These are phyloP conservation scores for Hypoxylon fuscum DNA, from an alignment of 495 filamentous ascomycete genomes.

Conservation along the genomic window DNA sequence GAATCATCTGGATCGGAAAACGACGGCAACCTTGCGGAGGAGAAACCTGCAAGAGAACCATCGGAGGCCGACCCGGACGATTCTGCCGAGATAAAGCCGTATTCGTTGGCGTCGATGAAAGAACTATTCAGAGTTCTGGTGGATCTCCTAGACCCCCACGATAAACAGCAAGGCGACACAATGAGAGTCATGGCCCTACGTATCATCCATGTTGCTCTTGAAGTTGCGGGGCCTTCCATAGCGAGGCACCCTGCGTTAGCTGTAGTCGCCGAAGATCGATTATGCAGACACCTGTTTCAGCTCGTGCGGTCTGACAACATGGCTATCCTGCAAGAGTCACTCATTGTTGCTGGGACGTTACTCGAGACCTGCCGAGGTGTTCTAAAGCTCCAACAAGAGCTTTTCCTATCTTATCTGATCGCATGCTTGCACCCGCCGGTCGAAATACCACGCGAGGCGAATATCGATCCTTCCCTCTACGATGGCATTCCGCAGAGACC, in stretches of 20 bases:
- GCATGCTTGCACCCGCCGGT: constrained; percentile 92
- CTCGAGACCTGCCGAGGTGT: constrained; percentile 91
- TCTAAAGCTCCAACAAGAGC: constrained; percentile 94
- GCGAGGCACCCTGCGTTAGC: constrained; percentile 91
- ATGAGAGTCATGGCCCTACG: constrained; percentile 97
- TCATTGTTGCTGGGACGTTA: constrained; percentile 90
- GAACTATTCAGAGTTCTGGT: constrained; percentile 96
- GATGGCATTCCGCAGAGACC: constrained; percentile 92
- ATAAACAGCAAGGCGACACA: constrained; percentile 87
- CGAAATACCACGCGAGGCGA: constrained; percentile 88
- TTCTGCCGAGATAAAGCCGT: constrained; percentile 76
- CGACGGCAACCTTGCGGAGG: constrained; percentile 39
- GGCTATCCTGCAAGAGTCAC: constrained; percentile 87
- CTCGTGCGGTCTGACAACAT: constrained; percentile 96
- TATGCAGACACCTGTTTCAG: constrained; percentile 96
- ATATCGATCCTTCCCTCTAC: constrained; percentile 91
- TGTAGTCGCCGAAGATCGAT: constrained; percentile 86
- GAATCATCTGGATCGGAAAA: constrained; percentile 55
- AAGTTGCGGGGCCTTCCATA: constrained; percentile 96
- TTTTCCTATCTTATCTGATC: constrained; percentile 93
- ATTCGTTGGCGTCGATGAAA: constrained; percentile 90
- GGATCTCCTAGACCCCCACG: constrained; percentile 91
- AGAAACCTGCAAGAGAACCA: constrained; percentile 30
- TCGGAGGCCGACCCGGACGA: constrained; percentile 46
- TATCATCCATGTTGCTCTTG: constrained; percentile 96